Evolutionary conservation across 2,329 filamentous ascomycete species (phyloP), one percentile per base, ranked within the genome.

Genomic region (Fusarium compactum): DNA sequence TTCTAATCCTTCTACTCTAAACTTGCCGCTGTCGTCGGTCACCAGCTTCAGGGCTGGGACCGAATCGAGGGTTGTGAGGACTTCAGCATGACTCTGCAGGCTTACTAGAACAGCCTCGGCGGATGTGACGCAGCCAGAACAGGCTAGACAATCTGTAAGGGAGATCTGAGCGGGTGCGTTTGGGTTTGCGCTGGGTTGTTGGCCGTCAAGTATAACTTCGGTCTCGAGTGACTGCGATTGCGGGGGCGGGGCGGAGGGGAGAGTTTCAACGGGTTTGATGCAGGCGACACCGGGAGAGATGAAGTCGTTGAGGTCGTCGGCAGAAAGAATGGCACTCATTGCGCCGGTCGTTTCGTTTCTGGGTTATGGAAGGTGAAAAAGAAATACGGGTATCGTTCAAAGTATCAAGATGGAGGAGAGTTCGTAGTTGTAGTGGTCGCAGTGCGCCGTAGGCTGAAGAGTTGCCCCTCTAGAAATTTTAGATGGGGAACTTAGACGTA

Each of bases 271-370:
- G 29, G 96, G 96, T 78, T 99, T 98, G 81, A 99, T 98, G 83
- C 96, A 99, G 69, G 96, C 96, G 77, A 99, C 95, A 68, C 95
- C 95, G 16, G 96, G 96, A 61, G 93, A 96, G 79, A 99, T 99
- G 84, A 99, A 99, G 85, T 99, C 96, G 85, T 99, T 99, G 67
- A 99, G 86, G 80, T 98, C 95, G 84, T 99, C 95, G 77, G 92
- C 91, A 60, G 95, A 98, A 76, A 99, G 91, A 77, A 99, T 99
- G 69, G 96, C 96, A 79, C 94, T 97, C 96, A 99, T 99, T 69
- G 80, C 85, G 72, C 73, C 69, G 60, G 64, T 38, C 43, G 25
- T 46, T 45, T 51, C 18, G 58, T 53, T n/a, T 59, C 24, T 32
- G 34, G 30, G 22, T 20, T 45, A 44, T 34, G 38, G 22, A 22